Base-by-base conservation (phyloP, 306 rosid genomes). In the Vachellia pachyceras region DNA sequence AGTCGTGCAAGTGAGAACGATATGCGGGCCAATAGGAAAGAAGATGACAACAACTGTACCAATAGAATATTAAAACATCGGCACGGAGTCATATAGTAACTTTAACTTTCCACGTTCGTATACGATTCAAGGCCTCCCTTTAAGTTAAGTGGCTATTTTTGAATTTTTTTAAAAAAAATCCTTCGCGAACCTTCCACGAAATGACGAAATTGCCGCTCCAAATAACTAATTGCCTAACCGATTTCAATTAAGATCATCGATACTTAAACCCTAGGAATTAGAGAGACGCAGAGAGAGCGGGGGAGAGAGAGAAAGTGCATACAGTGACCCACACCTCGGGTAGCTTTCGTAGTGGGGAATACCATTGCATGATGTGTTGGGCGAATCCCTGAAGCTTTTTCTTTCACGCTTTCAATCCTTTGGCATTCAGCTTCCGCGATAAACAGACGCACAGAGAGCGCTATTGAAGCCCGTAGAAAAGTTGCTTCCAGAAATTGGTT, bases 281-380 rank as follows among this genome's bases (percentile, higher is more conserved):
- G 22, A 46, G 69, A n/a, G 52, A 35, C 18, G 45, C 3, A 41
- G 67, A 23, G 67, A 60, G 67, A 10, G 65, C 3, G 13, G n/a
- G n/a, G n/a, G n/a, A 2, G 10, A n/a, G n/a, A n/a, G n/a, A n/a
- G n/a, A n/a, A n/a, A 1, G 15, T 3, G 35, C 1, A 3, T 4
- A 23, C 35, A 10, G 17, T 0, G n/a, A n/a, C 67, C 82, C 14
- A 25, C 52, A 0, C 55, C 14, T 6, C 52, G 36, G 15, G 45
- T 6, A n/a, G 47, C n/a, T 35, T 45, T 13, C 11, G 10, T 75
- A 72, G 74, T 79, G 82, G 45, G 20, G 17, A 44, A 44, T 37
- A 42, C 71, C 70, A 58, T 22, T 60, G 39, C 23, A 5, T 55
- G 55, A 22, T n/a, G 20, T 12, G 68, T n/a, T 60, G 15, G 22